Evolutionary conservation across 2,329 filamentous ascomycete species (phyloP).

Genomic region (Tolypocladium ophioglossoides): DNA sequence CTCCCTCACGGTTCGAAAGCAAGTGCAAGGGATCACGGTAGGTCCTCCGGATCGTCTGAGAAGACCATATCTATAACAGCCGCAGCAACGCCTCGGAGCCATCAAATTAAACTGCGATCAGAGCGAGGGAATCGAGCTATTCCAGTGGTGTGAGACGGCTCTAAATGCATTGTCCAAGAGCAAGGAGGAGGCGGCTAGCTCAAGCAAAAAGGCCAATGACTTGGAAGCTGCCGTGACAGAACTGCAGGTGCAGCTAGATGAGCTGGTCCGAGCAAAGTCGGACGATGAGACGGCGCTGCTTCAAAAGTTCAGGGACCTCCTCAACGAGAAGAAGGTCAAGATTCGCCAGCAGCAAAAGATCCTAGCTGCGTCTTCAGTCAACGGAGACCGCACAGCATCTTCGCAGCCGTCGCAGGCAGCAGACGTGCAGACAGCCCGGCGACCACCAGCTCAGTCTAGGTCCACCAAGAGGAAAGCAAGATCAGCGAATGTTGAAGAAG

Average conservation of each 20-base stretch:
- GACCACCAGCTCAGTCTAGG: conserved; percentile 25
- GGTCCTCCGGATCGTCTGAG: conserved; percentile 5
- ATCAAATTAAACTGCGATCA: conserved; percentile 46
- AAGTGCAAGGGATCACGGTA: conserved; percentile 59
- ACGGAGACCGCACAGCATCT: conserved; percentile 16
- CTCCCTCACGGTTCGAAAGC: conserved; percentile 52
- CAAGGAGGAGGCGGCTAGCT: conserved; percentile 29
- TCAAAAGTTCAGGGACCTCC: conserved; percentile 56
- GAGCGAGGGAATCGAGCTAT: conserved; percentile 50
- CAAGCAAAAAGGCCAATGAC: conserved; percentile 29
- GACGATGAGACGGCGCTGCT: conserved; percentile 57
- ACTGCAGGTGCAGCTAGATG: conserved; percentile 53
- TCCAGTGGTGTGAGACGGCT: conserved; percentile 59
- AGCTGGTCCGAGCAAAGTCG: conserved; percentile 55
- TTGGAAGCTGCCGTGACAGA: conserved; percentile 47
- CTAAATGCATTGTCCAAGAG: conserved; percentile 36
- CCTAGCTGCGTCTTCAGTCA: conserved; percentile 33
- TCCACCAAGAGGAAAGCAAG: conserved; percentile 38
- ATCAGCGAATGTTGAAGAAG: conserved; percentile 29
- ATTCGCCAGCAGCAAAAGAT: conserved; percentile 63
- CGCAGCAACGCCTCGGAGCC: conserved; percentile 57
- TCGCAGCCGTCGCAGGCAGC: conserved; percentile 14
- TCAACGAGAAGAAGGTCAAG: conserved; percentile 74
- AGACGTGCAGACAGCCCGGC: conserved; percentile 13
- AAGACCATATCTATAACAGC: conserved; percentile 10